phyloP scores from a whole-genome alignment of 73 alveolate species.

The Loxodes magnus region DNA sequence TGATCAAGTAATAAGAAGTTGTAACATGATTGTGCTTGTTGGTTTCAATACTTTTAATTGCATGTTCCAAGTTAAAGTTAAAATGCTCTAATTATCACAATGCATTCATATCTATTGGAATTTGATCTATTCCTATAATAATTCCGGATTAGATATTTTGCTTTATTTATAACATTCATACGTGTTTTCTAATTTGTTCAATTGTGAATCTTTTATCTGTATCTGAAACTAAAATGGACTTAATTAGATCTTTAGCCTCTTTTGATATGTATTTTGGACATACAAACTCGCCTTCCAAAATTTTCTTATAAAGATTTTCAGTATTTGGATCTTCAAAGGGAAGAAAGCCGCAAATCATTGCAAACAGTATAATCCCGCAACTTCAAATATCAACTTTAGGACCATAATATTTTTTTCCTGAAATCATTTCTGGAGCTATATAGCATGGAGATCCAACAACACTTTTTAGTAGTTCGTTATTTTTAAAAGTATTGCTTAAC shows the following conservation, averaged over 20 bases:
- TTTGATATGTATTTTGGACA: constrained; percentile 69
- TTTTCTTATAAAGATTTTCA: constrained; percentile 64
- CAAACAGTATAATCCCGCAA: constrained; percentile 84
- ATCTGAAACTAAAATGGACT: constrained; percentile 60
- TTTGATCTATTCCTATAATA: constrained; percentile 64
- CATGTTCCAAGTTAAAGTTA: constrained; percentile 34
- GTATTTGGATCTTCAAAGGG: constrained; percentile 91
- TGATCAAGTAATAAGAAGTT: constrained; percentile 57
- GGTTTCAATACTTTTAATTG: constrained; percentile 37
- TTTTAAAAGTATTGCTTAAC: constrained; percentile 66
- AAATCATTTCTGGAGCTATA: constrained; percentile 97
- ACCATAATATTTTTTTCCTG: constrained; percentile 81
- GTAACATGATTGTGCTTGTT: constrained; percentile 63
- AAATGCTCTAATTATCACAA: constrained; percentile 26
- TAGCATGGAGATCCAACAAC: constrained; percentile 97
- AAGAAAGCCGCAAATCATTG: constrained; percentile 86
- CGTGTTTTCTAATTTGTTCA: constrained; percentile 70
- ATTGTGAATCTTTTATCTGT: constrained; percentile 72
- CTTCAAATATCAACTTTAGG: constrained; percentile 91
- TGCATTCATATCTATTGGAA: constrained; percentile 75
- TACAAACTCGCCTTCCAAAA: constrained; percentile 64
- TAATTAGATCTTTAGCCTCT: constrained; percentile 70
- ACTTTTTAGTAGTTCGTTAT: constrained; percentile 73
- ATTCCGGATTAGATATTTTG: constrained; percentile 46
- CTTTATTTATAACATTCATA: constrained; percentile 50